These are phyloP conservation scores for Calocera cornea DNA, from an alignment of 768 basidiomycete species.

Conservation along the genomic window DNA sequence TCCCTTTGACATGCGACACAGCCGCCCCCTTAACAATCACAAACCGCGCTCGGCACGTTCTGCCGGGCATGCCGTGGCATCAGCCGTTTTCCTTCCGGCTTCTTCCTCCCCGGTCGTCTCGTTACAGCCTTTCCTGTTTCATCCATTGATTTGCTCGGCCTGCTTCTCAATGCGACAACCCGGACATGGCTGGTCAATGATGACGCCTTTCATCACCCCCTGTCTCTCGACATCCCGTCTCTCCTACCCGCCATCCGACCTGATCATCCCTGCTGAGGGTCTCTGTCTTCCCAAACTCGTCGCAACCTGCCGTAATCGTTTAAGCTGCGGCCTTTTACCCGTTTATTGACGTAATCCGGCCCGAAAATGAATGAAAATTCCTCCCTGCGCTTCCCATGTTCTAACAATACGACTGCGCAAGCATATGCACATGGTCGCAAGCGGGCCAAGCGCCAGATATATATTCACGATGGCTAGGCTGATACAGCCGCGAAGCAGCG, in stretches of 20 bases:
- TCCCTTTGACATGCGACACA: background rate
- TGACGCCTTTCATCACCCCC: background rate
- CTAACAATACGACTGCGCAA: background rate
- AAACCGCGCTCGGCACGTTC: background rate
- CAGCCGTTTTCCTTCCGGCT: background rate
- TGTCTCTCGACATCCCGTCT: background rate
- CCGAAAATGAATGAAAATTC: constrained; percentile 4
- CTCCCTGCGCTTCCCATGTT: background rate
- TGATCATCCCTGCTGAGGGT: background rate
- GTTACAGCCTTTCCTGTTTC: background rate
- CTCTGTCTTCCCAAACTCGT: background rate
- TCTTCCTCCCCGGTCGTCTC: background rate
- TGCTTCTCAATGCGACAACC: background rate
- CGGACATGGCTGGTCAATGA: background rate
- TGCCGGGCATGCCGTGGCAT: background rate
- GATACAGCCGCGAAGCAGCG: background rate
- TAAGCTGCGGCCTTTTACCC: background rate
- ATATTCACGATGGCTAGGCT: background rate
- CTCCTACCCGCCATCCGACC: too few species aligned
- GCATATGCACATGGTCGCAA: background rate
- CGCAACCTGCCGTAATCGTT: background rate
- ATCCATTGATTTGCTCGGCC: background rate
- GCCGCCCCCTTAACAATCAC: constrained; percentile 3
- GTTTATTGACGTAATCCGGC: background rate
- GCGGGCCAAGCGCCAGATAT: too few species aligned